Base-by-base conservation (phyloP, 2,329 filamentous ascomycete species). In the Alternaria rosae region DNA sequence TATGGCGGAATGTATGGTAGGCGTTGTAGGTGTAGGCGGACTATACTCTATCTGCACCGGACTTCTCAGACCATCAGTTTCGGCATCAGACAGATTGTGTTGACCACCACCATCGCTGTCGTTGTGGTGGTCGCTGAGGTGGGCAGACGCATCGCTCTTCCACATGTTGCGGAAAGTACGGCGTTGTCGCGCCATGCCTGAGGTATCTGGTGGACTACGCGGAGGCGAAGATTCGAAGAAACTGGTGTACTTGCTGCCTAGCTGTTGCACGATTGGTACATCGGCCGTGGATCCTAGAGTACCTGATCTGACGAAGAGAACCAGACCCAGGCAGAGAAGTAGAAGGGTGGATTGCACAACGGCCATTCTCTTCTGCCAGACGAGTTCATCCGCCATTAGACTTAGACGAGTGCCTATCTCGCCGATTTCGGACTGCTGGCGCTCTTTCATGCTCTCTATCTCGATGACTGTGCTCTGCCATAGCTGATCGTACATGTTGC, bases 381-480 rank as follows among this genome's bases (percentile, higher is more conserved):
- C 85, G 3, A 98, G 88, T 79, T 99, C 95, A 73, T 98, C 94
- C n/a, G 94, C 94, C 11, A 99, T 86, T 30, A 98, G 85, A 60
- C 92, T 94, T 42, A 99, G 86, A 23, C 95, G 88, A 9, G 89
- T 83, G 71, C 90, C 92, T 55, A 98, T 85, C 4, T 94, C 94
- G 43, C 93, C 85, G 62, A 97, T 90, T 75, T 98, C 94, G 57
- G 89, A 86, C 73, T 94, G 89, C 15, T 92, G 92, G 69, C 93
- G 90, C 74, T 97, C 91, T 43, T 93, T 89, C 78, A 97, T 94
- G 43, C 89, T 90, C 76, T 97, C 93, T 13, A 98, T 87, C 28
- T 96, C 94, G 57, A 97, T 90, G 21, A 97, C 91, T 11, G 96
- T 97, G 20, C 92, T 94, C 79, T 97, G 94, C 94, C 94, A 98